A percentile compares a stretch with the other conserved stretches of the same genome.
Evolutionary conservation across 2,329 filamentous ascomycete species (phyloP).

Genomic region (Sarocladium oryzae): DNA sequence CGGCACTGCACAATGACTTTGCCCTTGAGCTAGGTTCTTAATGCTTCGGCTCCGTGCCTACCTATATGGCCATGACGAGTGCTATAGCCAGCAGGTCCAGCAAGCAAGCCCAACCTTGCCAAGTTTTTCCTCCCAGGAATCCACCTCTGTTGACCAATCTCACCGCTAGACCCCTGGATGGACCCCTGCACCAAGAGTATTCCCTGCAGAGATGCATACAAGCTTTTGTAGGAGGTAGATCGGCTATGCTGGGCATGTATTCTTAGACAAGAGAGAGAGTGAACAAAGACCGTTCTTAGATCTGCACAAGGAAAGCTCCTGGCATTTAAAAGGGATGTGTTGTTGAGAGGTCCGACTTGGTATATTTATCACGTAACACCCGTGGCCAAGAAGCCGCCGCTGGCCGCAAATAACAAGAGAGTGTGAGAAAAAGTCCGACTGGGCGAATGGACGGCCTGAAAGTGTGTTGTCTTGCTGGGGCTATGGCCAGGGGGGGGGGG

Average conservation of each 20-base stretch:
- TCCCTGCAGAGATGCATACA: conserved; percentile 1
- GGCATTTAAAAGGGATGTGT: neutral
- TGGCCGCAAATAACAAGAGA: too few species aligned
- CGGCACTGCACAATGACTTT: too few species aligned
- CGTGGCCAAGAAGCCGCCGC: too few species aligned
- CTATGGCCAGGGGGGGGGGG: neutral
- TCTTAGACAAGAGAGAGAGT: too few species aligned
- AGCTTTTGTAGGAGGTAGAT: neutral
- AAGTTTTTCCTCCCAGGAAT: neutral
- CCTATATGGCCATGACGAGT: too few species aligned
- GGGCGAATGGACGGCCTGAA: neutral
- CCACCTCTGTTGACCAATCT: conserved; percentile 2
- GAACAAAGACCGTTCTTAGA: too few species aligned
- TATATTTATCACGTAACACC: too few species aligned
- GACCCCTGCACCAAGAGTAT: neutral
- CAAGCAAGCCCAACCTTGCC: too few species aligned
- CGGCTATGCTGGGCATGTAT: conserved; percentile 1
- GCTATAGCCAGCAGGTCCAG: too few species aligned
- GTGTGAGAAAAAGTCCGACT: neutral
- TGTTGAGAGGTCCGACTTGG: neutral
- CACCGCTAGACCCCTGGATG: conserved; percentile 7
- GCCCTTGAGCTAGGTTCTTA: too few species aligned
- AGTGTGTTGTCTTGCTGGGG: conserved; percentile 1
- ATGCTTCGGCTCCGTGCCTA: too few species aligned
- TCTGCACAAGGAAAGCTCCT: too few species aligned